Evolutionary conservation across 805 yeast genomes (phyloP), one percentile per base, ranked within the genome.

Genomic region (Suhomyces sp.): DNA sequence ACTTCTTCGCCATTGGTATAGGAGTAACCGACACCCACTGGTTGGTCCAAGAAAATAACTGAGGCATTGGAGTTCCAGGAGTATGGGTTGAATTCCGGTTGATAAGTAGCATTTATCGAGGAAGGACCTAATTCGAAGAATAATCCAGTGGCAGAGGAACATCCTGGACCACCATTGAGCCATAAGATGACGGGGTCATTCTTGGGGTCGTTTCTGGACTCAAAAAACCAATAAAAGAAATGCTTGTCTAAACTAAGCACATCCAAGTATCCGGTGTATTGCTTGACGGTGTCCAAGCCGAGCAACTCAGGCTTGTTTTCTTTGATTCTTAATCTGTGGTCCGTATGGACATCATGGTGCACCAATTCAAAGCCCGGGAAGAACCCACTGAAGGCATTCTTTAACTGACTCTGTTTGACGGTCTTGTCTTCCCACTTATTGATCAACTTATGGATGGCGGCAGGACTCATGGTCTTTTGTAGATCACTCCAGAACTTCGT

Each of bases 221-320:
- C 63, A 23, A 58, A 56, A 38, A 55, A 56, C 59, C 60, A 58
- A 40, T 50, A 58, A 42, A 58, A 58, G 31, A 58, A 53, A 36
- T 58, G 63, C 44, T 55, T 54, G 31, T 52, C 65, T 36, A 51
- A 44, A 24, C 51, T 43, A 17, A 55, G 58, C 24, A 64, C 55
- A 39, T 65, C 67, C 44, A 65, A 56, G 43, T 65, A 65, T 3
- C 70, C 70, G 24, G 70, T 60, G 33, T 56, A 60, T 37, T 63
- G 69, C 19, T 62, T 37, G 16, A 63, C 70, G 17, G 58, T 40
- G 39, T 65, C 70, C 34, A 65, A 47, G 11, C 68, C 68, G 26
- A 65, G 53, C 5, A 46, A 30, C 36, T 62, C 68, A 1, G 70
- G 71, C 35, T 54, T 40, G 36, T 53, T 55, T 31, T 59, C 46